Evolutionary conservation across 805 yeast species (phyloP).

Genomic region (Candida easanensis): DNA sequence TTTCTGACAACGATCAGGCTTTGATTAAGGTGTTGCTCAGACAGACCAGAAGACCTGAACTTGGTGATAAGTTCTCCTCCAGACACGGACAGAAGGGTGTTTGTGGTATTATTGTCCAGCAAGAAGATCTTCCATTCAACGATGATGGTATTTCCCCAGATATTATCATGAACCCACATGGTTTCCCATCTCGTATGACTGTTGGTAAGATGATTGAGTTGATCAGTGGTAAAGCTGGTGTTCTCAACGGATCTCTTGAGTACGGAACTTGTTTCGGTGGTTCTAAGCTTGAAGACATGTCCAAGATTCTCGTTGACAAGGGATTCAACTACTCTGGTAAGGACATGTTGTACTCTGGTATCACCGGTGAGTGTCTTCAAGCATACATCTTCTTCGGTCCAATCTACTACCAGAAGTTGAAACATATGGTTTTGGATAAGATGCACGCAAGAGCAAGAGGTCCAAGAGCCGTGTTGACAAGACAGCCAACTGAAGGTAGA

Average conservation of each 20-base stretch:
- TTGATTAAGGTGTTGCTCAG: constrained; percentile 86
- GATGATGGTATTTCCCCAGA: constrained; percentile 93
- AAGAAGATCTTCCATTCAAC: constrained; percentile 94
- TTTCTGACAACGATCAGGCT: constrained; percentile 92
- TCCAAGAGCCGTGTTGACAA: constrained; percentile 94
- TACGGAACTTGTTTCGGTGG: constrained; percentile 99
- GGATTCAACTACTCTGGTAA: constrained; percentile 96
- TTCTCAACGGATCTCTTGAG: constrained; percentile 82
- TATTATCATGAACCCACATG: constrained; percentile 98
- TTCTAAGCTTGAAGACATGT: constrained; percentile 93
- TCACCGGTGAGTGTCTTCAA: constrained; percentile 95
- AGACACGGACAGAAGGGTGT: constrained; percentile 99
- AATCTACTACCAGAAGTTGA: constrained; percentile 94
- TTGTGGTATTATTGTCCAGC: constrained; percentile 96
- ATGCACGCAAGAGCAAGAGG: constrained; percentile 99
- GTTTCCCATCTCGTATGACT: constrained; percentile 99
- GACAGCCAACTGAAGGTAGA: constrained; percentile 99
- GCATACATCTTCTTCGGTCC: constrained; percentile 99
- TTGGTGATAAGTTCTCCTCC: constrained; percentile 96
- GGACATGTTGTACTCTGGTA: constrained; percentile 96
- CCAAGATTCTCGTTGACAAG: constrained; percentile 79
- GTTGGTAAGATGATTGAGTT: constrained; percentile 98
- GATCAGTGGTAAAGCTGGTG: constrained; percentile 97
- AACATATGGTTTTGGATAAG: constrained; percentile 98
- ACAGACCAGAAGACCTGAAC: constrained; percentile 95